Base-by-base conservation (phyloP, 2,329 filamentous ascomycete species). In the Lasiodiplodia sp. region DNA sequence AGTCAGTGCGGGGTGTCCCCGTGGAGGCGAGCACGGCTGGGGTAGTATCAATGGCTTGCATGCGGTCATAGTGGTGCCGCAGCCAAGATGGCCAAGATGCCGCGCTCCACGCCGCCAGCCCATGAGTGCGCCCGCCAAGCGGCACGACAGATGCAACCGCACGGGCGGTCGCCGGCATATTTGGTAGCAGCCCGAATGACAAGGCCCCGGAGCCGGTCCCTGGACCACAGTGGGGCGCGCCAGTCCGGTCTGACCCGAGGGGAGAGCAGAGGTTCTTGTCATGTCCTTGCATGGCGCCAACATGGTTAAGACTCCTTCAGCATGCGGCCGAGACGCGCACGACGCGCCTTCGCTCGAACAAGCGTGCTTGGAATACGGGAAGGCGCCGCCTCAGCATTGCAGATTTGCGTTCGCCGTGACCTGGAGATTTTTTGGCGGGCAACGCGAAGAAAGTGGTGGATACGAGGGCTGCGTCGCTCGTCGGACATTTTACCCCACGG, bases 401-500 rank as follows among this genome's bases (percentile, higher is more conserved):
- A 34, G 6, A 10, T 34, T 34, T 34, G 31, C 31, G 28, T 28
- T 28, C 28, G 28, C 6, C 5, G 28, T 40, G 12, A 40, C 11
- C 7, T 44, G 7, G 18, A 3, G 5, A 7, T 7, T 14, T 44
- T 18, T 6, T 44, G 40, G 16, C 8, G 1, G 3, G 40, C 16
- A n/a, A 44, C 6, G 16, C 14, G 40, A 18, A n/a, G 16, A 18
- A 8, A n/a, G 6, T 44, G 40, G 3, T 18, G 40, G 40, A 18
- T 7, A 44, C 18, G 40, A 18, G 16, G 16, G 31, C 31, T 7
- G 31, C 8, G 10, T 47, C 57, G 57, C 49, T 64, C 8, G 49
- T 66, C 63, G 63, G 63, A 52, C 47, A 53, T 31, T 62, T 67
- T 68, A 68, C 66, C 66, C 66, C 66, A 68, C 44, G 57, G 44